Conservation (phyloP, 108 stramenopile species). For the Nannochloropsis oceanica region DNA sequence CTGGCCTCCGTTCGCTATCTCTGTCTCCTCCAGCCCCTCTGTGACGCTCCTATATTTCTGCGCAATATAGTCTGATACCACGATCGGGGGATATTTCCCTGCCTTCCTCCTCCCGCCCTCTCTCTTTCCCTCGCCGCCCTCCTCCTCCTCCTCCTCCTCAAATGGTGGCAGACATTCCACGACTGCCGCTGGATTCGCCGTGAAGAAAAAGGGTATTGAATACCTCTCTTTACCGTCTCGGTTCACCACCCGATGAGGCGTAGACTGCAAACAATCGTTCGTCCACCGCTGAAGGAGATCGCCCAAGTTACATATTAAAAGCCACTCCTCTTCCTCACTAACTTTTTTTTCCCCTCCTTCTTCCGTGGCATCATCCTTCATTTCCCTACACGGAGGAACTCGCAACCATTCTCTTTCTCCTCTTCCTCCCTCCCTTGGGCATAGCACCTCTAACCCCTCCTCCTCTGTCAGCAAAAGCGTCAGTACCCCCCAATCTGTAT, state of each 20-base stretch:
- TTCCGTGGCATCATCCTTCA: neutral
- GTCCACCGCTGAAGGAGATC: slow-evolving; percentile 54
- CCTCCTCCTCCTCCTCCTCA: neutral
- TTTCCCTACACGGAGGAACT: neutral
- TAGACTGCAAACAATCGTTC: slow-evolving; percentile 18
- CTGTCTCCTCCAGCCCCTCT: neutral
- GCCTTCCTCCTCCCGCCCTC: neutral
- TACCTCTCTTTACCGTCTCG: slow-evolving; percentile 17
- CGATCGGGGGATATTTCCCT: neutral
- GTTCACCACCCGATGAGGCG: slow-evolving; percentile 27
- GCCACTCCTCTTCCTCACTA: slow-evolving; percentile 2
- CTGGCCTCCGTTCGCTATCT: too few relatives aligned
- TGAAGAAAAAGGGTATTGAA: slow-evolving; percentile 24
- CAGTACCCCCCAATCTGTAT: slow-evolving; percentile 27
- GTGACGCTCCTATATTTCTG: neutral
- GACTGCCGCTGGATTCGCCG: neutral
- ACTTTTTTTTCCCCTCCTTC: neutral
- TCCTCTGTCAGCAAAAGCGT: slow-evolving; percentile 16
- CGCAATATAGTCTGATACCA: neutral
- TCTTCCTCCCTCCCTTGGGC: neutral
- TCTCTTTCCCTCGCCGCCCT: neutral
- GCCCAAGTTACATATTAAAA: slow-evolving; percentile 41
- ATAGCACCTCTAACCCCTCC: neutral
- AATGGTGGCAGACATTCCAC: neutral
- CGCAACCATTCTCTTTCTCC: neutral